Conservation (phyloP, 495 filamentous ascomycete genomes). For the Letharia columbiana region DNA sequence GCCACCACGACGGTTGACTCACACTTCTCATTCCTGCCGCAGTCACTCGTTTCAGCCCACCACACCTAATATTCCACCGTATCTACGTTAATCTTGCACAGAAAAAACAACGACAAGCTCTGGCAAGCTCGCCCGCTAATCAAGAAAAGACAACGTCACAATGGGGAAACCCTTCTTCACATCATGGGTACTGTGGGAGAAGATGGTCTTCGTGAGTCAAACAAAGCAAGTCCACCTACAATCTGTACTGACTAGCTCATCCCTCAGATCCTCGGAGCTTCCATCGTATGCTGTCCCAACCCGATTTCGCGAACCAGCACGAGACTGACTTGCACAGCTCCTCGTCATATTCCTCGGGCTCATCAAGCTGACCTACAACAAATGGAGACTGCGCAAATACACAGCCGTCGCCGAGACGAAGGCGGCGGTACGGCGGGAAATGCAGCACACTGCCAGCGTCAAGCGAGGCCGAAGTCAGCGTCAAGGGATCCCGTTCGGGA, state of each 20-base stretch:
- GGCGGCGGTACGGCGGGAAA: constrained; percentile 43
- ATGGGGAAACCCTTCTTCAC: constrained; percentile 53
- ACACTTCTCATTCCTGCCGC: neutral
- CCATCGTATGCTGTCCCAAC: constrained; percentile 36
- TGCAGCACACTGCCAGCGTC: constrained; percentile 30
- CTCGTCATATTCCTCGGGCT: constrained; percentile 40
- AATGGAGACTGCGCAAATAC: constrained; percentile 56
- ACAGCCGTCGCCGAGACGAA: constrained; percentile 56
- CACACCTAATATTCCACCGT: neutral
- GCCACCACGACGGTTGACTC: neutral
- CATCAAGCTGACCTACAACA: constrained; percentile 46
- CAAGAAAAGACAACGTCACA: neutral
- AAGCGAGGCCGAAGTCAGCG: constrained; percentile 42
- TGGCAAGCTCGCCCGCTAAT: neutral
- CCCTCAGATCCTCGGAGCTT: constrained; percentile 35
- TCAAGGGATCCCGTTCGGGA: constrained; percentile 75
- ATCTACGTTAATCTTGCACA: neutral
- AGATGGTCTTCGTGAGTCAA: constrained; percentile 73
- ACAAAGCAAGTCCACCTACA: constrained; percentile 1
- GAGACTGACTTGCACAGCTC: constrained; percentile 37
- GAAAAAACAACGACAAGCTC: neutral
- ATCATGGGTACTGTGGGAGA: constrained; percentile 78
- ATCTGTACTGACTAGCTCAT: constrained; percentile 19
- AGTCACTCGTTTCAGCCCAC: neutral
- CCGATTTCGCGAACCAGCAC: neutral